Base-by-base conservation (phyloP, 2,329 filamentous ascomycete species). In the Aspergillus texensis region DNA sequence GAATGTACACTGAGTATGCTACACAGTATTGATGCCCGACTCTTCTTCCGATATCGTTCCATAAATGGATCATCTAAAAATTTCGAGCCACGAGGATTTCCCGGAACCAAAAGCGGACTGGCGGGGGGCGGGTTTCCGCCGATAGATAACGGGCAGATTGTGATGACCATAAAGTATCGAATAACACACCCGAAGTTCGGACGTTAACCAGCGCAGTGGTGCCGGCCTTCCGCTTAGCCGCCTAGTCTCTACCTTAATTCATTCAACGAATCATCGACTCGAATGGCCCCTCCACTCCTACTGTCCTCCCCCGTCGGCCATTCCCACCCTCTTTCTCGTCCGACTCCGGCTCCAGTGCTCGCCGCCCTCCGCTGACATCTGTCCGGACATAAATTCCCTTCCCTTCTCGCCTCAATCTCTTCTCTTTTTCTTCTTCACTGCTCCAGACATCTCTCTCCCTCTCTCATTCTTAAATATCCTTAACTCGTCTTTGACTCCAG, bases 81-180 rank as follows among this genome's bases (percentile, higher is more conserved):
- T 36, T 52, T 24, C 2, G 32, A 26, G 45, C 50, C 50, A 60
- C 58, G 58, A 60, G 46, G 63, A 67, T 70, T 65, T 67, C 60
- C 60, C 63, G 65, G 60, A 61, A 64, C 63, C 58, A 58, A 55
- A 68, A 52, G 52, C 62, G 66, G 66, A 60, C 60, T 60, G 56
- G 53, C 60, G 65, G 32, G 45, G 62, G 32, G 62, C 63, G 63
- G 66, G 62, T 63, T 62, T 64, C 70, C 68, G 70, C 72, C 67
- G 59, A 65, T 39, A 70, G 74, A 77, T 77, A 76, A 76, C 59
- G 69, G 58, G 36, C 52, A 58, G 60, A 74, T 65, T 71, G 68
- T 75, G 72, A 41, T 77, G 75, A 77, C 74, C 70, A 72, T 67
- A 76, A 76, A 68, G 54, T 62, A 76, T 76, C 69, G 71, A 73